phyloP scores from a whole-genome alignment of 768 basidiomycete species.

The Phlegmacium glaucopus region DNA sequence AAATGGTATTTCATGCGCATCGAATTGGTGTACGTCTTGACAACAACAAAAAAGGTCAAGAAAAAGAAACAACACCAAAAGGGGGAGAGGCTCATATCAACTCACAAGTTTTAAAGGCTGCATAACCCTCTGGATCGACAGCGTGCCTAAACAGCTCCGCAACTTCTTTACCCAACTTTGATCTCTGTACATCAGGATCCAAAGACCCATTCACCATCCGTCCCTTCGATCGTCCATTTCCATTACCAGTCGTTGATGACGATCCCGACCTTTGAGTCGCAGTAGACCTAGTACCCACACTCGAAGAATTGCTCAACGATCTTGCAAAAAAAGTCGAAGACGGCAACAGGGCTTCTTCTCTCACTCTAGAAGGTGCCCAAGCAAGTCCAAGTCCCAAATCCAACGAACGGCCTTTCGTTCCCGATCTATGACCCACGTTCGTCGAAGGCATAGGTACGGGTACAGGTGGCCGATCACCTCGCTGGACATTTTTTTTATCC shows the following conservation, averaged over 20 bases:
- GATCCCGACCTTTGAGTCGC: too few relatives aligned
- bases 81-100: slow-evolving; percentile 10
- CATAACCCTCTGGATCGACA: slow-evolving; percentile 45
- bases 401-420: slow-evolving; percentile 64
- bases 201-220: slow-evolving; percentile 7
- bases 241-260: slow-evolving; percentile 12
- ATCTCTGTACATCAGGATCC: slow-evolving; percentile 25
- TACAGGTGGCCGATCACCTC: slow-evolving; percentile 30
- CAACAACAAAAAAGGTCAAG: slow-evolving; percentile 2
- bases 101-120: slow-evolving; percentile 64
- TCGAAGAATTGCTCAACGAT: slow-evolving; percentile 13
- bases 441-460: slow-evolving; percentile 24
- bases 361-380: slow-evolving; percentile 69
- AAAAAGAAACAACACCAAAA: slow-evolving; percentile 1
- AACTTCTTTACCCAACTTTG: slow-evolving; percentile 41
- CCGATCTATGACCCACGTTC: slow-evolving; percentile 37
- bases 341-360: slow-evolving; percentile 63
- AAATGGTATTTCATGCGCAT: slow-evolving; percentile 70
- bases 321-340: slow-evolving; percentile 36
- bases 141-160: slow-evolving; percentile 45
- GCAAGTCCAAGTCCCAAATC: slow-evolving; percentile 67
- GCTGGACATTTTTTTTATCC: slow-evolving; percentile 14
- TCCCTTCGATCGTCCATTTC: slow-evolving; percentile 15
- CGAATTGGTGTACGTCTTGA: slow-evolving; percentile 71
- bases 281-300: background rate